Conservation (phyloP, 1,284 basidiomycete genomes). For the Rhodotorula sp. region DNA sequence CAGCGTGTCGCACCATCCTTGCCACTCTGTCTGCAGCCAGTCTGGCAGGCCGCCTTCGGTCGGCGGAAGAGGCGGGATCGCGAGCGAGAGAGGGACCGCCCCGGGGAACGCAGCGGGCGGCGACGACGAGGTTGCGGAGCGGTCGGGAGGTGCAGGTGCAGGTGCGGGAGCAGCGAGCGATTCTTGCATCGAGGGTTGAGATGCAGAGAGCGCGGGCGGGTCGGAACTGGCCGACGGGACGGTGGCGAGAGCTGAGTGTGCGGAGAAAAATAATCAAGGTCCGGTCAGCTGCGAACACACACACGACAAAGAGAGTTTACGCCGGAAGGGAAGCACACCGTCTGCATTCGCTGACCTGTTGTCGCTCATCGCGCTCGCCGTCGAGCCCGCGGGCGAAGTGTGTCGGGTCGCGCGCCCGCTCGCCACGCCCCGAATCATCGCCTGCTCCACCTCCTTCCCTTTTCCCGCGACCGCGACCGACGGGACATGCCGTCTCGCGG, state of each 20-base stretch:
- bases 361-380: too few relatives aligned
- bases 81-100: neutral
- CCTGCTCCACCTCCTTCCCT: neutral
- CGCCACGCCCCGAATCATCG: neutral
- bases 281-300: too few relatives aligned
- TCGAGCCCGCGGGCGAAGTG: too few relatives aligned
- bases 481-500: conserved; percentile 2
- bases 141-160: neutral
- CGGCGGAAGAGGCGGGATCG: neutral
- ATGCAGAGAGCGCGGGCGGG: neutral
- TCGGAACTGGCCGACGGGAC: too few relatives aligned
- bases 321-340: too few relatives aligned
- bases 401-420: too few relatives aligned
- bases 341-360: too few relatives aligned
- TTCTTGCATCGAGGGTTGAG: neutral
- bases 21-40: conserved; percentile 2
- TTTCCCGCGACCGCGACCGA: neutral
- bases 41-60: neutral
- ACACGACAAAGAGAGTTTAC: too few relatives aligned
- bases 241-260: too few relatives aligned
- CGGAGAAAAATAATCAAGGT: too few relatives aligned
- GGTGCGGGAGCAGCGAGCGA: too few relatives aligned
- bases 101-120: neutral
- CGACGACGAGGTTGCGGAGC: neutral
- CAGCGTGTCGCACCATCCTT: conserved; percentile 5